These are phyloP conservation scores for Martensiomyces pterosporus DNA, from an alignment of 192 early-diverging fungal genomes.

Conservation along the genomic window DNA sequence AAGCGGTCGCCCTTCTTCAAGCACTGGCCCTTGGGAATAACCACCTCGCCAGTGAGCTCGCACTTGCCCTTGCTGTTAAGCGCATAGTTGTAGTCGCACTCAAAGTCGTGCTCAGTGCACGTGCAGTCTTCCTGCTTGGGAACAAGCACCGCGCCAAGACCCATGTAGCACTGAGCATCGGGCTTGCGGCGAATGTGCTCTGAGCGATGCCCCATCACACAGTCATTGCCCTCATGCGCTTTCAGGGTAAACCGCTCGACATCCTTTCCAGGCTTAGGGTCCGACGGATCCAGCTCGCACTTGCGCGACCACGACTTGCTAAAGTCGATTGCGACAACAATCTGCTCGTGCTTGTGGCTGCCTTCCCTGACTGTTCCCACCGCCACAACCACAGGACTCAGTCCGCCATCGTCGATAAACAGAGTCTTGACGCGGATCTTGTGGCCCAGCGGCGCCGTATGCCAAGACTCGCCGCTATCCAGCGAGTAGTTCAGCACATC, in stretches of 20 bases:
- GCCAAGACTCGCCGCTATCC: conserved; percentile 76
- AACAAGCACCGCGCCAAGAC: conserved; percentile 55
- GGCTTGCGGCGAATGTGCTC: conserved; percentile 75
- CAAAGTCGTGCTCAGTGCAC: conserved; percentile 83
- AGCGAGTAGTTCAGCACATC: conserved; percentile 67
- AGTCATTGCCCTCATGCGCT: conserved; percentile 56
- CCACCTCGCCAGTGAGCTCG: conserved; percentile 51
- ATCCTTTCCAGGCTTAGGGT: conserved; percentile 46
- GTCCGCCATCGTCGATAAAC: conserved; percentile 78
- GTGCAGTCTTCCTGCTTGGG: conserved; percentile 61
- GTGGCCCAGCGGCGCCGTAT: conserved; percentile 42
- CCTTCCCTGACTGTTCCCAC: conserved; percentile 37
- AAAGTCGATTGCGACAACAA: conserved; percentile 73
- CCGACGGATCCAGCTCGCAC: conserved; percentile 59
- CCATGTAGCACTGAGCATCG: conserved; percentile 72
- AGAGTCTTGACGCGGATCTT: conserved; percentile 60
- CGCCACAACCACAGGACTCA: conserved; percentile 67
- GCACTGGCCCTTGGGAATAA: conserved; percentile 64
- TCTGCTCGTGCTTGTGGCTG: conserved; percentile 27
- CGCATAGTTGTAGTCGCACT: conserved; percentile 87
- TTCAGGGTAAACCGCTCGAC: conserved; percentile 31
- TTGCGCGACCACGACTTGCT: conserved; percentile 52
- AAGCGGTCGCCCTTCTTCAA: conserved; percentile 59
- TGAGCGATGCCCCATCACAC: conserved; percentile 75
- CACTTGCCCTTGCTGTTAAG: conserved; percentile 56